Evolutionary conservation across 139 green algal genomes (phyloP), one percentile per base, ranked within the genome.

Genomic region (Coelastrella sp.): DNA sequence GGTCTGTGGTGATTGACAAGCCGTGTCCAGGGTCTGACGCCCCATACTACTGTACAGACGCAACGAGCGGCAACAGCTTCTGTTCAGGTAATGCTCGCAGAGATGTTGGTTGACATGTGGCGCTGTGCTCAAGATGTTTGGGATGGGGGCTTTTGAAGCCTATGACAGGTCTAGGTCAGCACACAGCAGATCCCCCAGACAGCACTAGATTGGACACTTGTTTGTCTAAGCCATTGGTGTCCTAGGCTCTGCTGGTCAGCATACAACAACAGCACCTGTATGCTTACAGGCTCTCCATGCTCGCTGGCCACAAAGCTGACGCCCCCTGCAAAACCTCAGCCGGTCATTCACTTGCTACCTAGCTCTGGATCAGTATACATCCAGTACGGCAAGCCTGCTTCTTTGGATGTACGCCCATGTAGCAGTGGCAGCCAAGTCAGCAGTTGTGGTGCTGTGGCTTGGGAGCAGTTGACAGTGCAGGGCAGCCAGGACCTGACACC

Each of bases 401-500:
- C 78, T 0, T 59, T 91, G 0, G 79, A 78, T 15, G 27, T 87
- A 0, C 63, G 78, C 11, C 15, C 87, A 1, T 91, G 87, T 11
- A 22, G 61, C 20, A 82, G 22, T 11, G 22, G 20, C 12, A 11
- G 12, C 5, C 14, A 25, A 14, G 81, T 82, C 6, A 20, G 6
- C 56, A 82, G 78, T 66, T 91, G 87, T 20, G 87, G 78, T 24
- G 87, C 78, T 24, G 87, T 91, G 25, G 87, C 87, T 20, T 91
- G 79, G 78, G 57, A 91, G 60, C 35, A 65, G 35, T 15, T 59
- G 58, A 7, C 80, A n/a, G 22, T 59, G 4, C 22, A 24, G 14
- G 84, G 35, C 19, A 56, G 72, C 11, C 20, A 81, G n/a, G 85
- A 89, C 58, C 58, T 89, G 1, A 83, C 85, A 59, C 20, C 58